Conservation (phyloP, 2,329 filamentous ascomycete genomes). For the Cercospora sp. region DNA sequence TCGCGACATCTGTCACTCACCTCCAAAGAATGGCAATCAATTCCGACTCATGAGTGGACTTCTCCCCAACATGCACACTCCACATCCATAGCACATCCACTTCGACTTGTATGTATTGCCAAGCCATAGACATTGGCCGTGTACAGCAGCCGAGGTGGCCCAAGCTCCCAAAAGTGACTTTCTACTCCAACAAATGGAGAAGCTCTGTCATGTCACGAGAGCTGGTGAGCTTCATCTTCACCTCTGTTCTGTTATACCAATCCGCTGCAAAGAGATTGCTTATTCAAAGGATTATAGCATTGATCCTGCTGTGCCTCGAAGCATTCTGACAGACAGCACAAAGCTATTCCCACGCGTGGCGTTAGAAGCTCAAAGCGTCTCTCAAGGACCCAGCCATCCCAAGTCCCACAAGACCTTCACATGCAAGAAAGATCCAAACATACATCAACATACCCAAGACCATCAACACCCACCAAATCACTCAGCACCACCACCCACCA, state of each 20-base stretch:
- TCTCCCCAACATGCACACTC: too few species aligned
- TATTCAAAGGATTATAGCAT: too few species aligned
- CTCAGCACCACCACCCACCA: not conserved
- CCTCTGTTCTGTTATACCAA: not conserved
- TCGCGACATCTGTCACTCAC: not conserved
- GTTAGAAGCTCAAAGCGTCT: not conserved
- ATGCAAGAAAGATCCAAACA: too few species aligned
- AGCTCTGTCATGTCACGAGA: not conserved
- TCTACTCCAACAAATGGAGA: not conserved
- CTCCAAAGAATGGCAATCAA: not conserved
- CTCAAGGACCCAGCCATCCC: too few species aligned
- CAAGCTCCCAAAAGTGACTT: not conserved
- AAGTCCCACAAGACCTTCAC: too few species aligned
- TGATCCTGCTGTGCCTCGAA: too few species aligned
- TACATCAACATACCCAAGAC: not conserved
- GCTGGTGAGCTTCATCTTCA: not conserved
- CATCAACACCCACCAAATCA: not conserved
- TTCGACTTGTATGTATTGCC: not conserved
- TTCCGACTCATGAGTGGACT: too few species aligned
- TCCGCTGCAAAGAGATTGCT: too few species aligned
- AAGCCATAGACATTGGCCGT: not conserved
- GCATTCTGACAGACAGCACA: not conserved
- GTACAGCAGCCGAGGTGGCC: not conserved
- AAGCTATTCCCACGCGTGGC: not conserved
- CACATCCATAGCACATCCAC: too few species aligned